Evolutionary conservation across 2,329 filamentous ascomycete species (phyloP), one percentile per base, ranked within the genome.

Genomic region (Epichloe sibirici): DNA sequence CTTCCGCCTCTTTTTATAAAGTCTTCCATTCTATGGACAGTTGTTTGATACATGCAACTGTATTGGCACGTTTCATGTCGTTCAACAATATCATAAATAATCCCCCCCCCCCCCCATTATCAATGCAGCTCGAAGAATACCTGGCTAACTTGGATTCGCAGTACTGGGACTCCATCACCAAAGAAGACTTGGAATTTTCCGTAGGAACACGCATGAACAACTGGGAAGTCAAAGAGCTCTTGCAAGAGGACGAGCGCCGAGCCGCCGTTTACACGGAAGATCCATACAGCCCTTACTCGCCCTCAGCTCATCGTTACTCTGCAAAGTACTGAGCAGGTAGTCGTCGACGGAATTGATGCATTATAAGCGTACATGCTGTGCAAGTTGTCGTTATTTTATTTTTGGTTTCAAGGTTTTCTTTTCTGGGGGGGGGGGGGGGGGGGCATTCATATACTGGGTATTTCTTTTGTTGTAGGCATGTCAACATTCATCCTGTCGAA

Each of bases 161-260:
- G 90, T 98, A 95, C 75, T 98, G 93, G 93, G 93, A 98, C 66
- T 96, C 90, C 15, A 98, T 98, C 69, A 98, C 93, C 23, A 90
- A 88, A 65, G 93, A 98, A 71, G 93, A 98, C 68, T 84, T 98
- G 59, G 93, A 98, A 67, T 98, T 98, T 71, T 95, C 90, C 3
- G 93, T 98, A 48, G 91, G 91, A 58, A 89, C 89, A 54, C 88
- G 91, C 68, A 86, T 88, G 71, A 94, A 95, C 73, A 96, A 93
- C 68, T 98, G 93, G 93, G 93, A 98, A 66, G 86, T 97, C 65
- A 97, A 97, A 74, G 91, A 97, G 57, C 77, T 88, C 11, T 76
- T 93, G 17, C 81, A 85, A 45, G 88, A 93, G 58, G 88, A 93
- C 53, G 87, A 91, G 54, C 83, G 86, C 55, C 80, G 86, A 54